Percentiles rank a stretch among this genome's conserved stretches.
Evolutionary conservation across 2,329 filamentous ascomycete genomes (phyloP).

Genomic region (Paracoccidioides brasiliensis): DNA sequence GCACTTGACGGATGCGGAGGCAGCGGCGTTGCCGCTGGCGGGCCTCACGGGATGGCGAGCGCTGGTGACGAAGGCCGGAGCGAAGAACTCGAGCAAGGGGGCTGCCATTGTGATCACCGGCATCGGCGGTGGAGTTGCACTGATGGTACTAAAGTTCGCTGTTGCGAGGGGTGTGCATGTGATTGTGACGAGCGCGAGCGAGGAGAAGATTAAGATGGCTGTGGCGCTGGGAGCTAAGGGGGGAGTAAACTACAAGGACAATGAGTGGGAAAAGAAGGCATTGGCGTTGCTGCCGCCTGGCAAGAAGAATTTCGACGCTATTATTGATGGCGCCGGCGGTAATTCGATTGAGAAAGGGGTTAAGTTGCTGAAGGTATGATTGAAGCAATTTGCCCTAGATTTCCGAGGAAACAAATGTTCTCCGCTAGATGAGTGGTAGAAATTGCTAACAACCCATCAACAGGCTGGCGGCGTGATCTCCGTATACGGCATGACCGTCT

Average conservation of each 20-base stretch:
- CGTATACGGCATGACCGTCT: slow-evolving; percentile 81
- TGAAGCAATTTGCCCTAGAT: neutral
- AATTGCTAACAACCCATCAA: neutral
- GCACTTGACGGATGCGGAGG: slow-evolving; percentile 61
- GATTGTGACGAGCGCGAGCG: slow-evolving; percentile 65
- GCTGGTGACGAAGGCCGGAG: slow-evolving; percentile 61
- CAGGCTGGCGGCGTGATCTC: slow-evolving; percentile 67
- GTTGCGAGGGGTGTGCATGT: slow-evolving; percentile 61
- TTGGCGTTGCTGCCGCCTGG: slow-evolving; percentile 44
- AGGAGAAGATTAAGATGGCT: slow-evolving; percentile 63
- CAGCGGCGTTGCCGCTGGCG: slow-evolving; percentile 70
- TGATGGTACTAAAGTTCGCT: slow-evolving; percentile 69
- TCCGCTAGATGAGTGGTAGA: neutral
- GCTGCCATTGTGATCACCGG: slow-evolving; percentile 76
- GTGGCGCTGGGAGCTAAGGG: slow-evolving; percentile 58
- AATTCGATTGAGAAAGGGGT: slow-evolving; percentile 60
- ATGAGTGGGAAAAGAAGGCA: slow-evolving; percentile 71
- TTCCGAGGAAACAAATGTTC: neutral
- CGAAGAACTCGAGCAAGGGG: slow-evolving; percentile 40
- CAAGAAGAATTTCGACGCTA: slow-evolving; percentile 60
- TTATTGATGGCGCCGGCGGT: slow-evolving; percentile 84
- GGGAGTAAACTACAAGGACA: slow-evolving; percentile 69
- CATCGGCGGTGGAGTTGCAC: slow-evolving; percentile 82
- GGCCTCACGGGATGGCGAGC: slow-evolving; percentile 84
- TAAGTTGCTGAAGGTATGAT: slow-evolving; percentile 52